Conservation (phyloP, 1,139 yeast genomes). For the Candida sojae region DNA sequence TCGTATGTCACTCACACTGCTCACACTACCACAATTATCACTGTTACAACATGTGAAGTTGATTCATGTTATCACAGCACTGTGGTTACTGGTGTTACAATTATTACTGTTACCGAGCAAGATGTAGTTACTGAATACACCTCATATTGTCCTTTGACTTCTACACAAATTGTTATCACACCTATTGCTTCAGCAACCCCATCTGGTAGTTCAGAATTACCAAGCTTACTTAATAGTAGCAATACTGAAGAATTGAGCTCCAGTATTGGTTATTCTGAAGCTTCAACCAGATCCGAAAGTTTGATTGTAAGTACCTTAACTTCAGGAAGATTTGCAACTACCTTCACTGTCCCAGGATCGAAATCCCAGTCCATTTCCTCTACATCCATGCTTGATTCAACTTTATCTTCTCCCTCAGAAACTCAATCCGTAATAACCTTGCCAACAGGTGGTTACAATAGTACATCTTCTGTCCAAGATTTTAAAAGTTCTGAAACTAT, state of each 20-base stretch:
- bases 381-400: too few species aligned
- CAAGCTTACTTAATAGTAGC: neutral
- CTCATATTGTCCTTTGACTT: constrained; percentile 18
- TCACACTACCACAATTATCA: constrained; percentile 19
- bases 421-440: neutral
- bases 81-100: constrained; percentile 39
- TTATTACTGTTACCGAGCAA: constrained; percentile 21
- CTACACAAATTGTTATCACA: constrained; percentile 12
- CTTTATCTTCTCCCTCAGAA: too few species aligned
- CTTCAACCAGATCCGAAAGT: neutral
- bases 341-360: neutral
- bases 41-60: constrained; percentile 23
- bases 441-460: neutral
- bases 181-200: neutral
- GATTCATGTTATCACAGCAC: constrained; percentile 28
- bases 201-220: neutral
- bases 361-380: neutral
- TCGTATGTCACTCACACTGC: constrained; percentile 3
- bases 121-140: constrained; percentile 21
- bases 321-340: too few species aligned
- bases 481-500: neutral
- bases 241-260: neutral
- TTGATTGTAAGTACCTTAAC: too few species aligned
- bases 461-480: neutral
- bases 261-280: neutral